These are phyloP conservation scores for Monosporascus sp. DNA, from an alignment of 2,329 filamentous ascomycete species.

Conservation along the genomic window DNA sequence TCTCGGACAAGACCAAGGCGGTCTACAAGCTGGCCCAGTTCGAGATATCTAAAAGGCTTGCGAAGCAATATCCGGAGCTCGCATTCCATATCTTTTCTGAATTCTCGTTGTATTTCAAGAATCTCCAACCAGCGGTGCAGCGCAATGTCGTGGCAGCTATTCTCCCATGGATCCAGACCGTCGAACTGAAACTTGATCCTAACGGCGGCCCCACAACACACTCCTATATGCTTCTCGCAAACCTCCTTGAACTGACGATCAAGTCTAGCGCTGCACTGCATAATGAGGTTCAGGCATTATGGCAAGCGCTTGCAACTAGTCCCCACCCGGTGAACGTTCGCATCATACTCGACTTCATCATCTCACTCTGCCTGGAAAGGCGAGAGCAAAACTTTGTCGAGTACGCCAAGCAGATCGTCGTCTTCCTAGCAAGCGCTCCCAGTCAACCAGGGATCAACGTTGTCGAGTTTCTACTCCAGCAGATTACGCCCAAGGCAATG, in stretches of 20 bases:
- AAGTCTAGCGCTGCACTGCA: slow-evolving; percentile 83
- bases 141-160: slow-evolving; percentile 92
- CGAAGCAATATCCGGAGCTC: slow-evolving; percentile 81
- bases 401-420: slow-evolving; percentile 96
- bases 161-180: slow-evolving; percentile 91
- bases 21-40: slow-evolving; percentile 98
- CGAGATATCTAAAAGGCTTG: slow-evolving; percentile 86
- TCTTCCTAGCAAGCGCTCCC: slow-evolving; percentile 81
- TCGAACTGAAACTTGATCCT: slow-evolving; percentile 87
- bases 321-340: slow-evolving; percentile 92
- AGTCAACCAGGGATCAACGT: slow-evolving; percentile 78
- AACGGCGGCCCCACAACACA: slow-evolving; percentile 85
- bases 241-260: slow-evolving; percentile 93
- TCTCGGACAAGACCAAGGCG: slow-evolving; percentile 96
- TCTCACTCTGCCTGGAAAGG: slow-evolving; percentile 84
- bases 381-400: slow-evolving; percentile 98
- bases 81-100: slow-evolving; percentile 96
- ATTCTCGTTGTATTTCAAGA: slow-evolving; percentile 90
- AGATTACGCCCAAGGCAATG: slow-evolving; percentile 95
- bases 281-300: slow-evolving; percentile 94
- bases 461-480: slow-evolving; percentile 85
- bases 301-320: slow-evolving; percentile 92
- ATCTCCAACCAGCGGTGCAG: slow-evolving; percentile 75
- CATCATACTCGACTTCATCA: slow-evolving; percentile 92
- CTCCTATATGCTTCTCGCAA: slow-evolving; percentile 92